phyloP scores from a whole-genome alignment of 2,329 filamentous ascomycete genomes.

The Fusarium algeriense region DNA sequence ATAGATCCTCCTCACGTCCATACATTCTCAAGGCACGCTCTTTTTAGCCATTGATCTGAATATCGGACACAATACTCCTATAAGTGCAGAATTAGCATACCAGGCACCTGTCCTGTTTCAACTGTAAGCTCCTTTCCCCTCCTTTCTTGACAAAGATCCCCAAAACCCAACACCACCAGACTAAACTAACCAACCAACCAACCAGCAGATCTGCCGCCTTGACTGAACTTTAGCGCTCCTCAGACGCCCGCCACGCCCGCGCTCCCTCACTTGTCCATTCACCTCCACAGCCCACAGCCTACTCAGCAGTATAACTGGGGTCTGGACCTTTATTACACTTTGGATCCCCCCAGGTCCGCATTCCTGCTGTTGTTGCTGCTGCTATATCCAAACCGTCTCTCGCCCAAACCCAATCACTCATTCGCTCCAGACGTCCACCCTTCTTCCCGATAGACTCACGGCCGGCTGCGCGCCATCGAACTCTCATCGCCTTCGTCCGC shows the following conservation, averaged over 20 bases:
- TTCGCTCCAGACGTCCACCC: slow-evolving; percentile 23
- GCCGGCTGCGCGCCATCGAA: slow-evolving; percentile 43
- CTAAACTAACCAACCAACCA: slow-evolving; percentile 32
- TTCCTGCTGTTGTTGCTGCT: slow-evolving; percentile 37
- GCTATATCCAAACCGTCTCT: slow-evolving; percentile 27
- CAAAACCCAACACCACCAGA: slow-evolving; percentile 31
- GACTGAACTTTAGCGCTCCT: slow-evolving; percentile 40
- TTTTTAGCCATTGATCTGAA: slow-evolving; percentile 9
- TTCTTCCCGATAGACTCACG: slow-evolving; percentile 40
- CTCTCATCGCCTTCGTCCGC: slow-evolving; percentile 33
- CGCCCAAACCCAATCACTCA: slow-evolving; percentile 20
- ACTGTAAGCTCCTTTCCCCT: slow-evolving; percentile 36
- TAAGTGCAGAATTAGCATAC: slow-evolving; percentile 31
- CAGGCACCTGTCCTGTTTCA: slow-evolving; percentile 26
- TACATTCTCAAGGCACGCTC: slow-evolving; percentile 1
- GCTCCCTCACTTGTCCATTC: slow-evolving; percentile 25
- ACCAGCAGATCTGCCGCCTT: slow-evolving; percentile 39
- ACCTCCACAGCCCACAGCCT: slow-evolving; percentile 36
- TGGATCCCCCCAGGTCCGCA: slow-evolving; percentile 41
- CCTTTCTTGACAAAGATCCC: slow-evolving; percentile 35
- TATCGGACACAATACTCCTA: slow-evolving; percentile 22
- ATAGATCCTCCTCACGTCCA: neutral
- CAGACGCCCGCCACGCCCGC: slow-evolving; percentile 33
- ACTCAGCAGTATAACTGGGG: slow-evolving; percentile 14
- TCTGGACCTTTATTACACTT: slow-evolving; percentile 46